Base-by-base conservation (phyloP, 345 rosid genomes). In the Isatis tinctoria region DNA sequence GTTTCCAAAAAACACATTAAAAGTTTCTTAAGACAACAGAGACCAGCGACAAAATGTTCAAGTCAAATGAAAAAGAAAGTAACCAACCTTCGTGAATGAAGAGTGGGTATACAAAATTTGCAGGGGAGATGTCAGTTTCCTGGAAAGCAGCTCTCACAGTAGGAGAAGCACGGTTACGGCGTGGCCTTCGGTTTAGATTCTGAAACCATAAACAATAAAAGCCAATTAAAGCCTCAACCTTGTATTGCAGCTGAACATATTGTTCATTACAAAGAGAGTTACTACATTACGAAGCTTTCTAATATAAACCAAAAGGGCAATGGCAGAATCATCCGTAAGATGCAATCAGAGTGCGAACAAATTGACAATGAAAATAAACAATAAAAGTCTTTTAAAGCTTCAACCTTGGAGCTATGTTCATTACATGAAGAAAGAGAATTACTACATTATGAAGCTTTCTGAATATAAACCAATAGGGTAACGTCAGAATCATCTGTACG, bases 61-160 rank as follows among this genome's bases (percentile, higher is more conserved):
- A 11, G 24, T 22, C 56, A 5, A 22, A 33, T 40, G 59, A 52
- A 68, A 63, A 53, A 76, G 44, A 67, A 58, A 69, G 26, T 30
- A 33, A 75, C 97, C 95, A 77, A 93, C 98, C 98, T 88, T 94
- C 98, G 64, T 91, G 96, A 78, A 94, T 91, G 78, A 94, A 94
- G 16, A 94, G 86, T 37, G 98, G 98, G 67, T 94, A 94, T 3
- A 90, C 95, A 61, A 94, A 91, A 82, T 91, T 94, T 32, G 92
- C 88, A 40, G 97, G 92, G 5, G 96, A 91, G 53, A 94, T 17
- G 62, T 67, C 80, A 41, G 98, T 91, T 77, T 94, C 97, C 77
- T 90, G 97, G 78, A 94, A 91, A 6, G 98, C 84, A 13, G 87
- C 88, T 82, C 97, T 84, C 75, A 80, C 10, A 10, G 78, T 69